These are phyloP conservation scores for Graphilbum fragrans DNA, from an alignment of 2,329 filamentous ascomycete species.

Conservation along the genomic window DNA sequence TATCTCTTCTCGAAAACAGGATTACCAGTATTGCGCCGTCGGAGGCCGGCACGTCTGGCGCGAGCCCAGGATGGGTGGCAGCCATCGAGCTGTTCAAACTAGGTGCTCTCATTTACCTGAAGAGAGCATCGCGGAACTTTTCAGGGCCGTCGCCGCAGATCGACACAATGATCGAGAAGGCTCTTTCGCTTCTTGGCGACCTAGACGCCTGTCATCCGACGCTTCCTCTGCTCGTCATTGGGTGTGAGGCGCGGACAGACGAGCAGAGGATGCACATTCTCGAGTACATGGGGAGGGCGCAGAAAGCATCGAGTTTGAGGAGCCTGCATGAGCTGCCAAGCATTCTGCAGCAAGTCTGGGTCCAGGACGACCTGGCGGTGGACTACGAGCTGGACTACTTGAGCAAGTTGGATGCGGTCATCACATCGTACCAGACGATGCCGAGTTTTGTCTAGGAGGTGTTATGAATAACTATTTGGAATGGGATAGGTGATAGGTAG, in stretches of 20 bases:
- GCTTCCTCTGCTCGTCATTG: conserved; percentile 3
- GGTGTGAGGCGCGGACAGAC: conserved; percentile 4
- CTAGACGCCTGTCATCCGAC: neutral
- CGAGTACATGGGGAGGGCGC: conserved; percentile 1
- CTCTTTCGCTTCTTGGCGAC: neutral
- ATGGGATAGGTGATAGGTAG: too few relatives aligned
- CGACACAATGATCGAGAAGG: conserved; percentile 1
- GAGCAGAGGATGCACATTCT: conserved; percentile 1
- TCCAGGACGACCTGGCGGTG: conserved; percentile 3
- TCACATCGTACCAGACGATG: conserved; percentile 3
- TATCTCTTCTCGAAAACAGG: conserved; percentile 2
- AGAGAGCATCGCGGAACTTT: conserved; percentile 4
- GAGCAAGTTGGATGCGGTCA: conserved; percentile 1
- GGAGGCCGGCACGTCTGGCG: neutral
- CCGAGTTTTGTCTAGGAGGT: conserved; percentile 5
- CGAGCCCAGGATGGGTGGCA: neutral
- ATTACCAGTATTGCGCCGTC: neutral
- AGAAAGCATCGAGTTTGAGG: neutral
- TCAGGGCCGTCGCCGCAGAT: conserved; percentile 2
- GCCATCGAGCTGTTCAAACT: conserved; percentile 3
- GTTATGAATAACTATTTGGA: too few relatives aligned
- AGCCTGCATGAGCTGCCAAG: conserved; percentile 1
- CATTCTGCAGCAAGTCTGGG: conserved; percentile 4
- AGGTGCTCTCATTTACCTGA: conserved; percentile 4
- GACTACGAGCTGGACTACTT: conserved; percentile 3